These are phyloP conservation scores for Talaromyces rugulosus DNA, from an alignment of 2,329 filamentous ascomycete species.

Conservation along the genomic window DNA sequence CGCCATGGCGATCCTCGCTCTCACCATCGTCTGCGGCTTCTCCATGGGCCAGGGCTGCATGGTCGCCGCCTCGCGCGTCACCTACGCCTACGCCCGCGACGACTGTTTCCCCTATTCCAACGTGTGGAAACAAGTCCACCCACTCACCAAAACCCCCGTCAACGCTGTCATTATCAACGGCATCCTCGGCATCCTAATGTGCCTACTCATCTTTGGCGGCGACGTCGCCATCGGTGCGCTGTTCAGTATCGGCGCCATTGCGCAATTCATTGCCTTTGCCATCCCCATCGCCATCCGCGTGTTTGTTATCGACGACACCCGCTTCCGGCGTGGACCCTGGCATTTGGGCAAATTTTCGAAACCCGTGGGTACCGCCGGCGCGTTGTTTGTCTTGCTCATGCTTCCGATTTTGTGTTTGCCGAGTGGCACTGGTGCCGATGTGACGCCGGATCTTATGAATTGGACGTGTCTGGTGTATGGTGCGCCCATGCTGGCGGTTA, in stretches of 20 bases:
- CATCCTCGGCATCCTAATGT: slow-evolving; percentile 54
- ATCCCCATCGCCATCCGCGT: slow-evolving; percentile 43
- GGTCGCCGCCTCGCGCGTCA: slow-evolving; percentile 63
- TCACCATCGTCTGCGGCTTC: slow-evolving; percentile 67
- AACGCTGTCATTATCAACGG: slow-evolving; percentile 68
- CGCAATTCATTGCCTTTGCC: slow-evolving; percentile 55
- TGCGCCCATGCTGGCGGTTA: slow-evolving; percentile 56
- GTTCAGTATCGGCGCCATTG: slow-evolving; percentile 67
- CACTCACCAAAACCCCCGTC: slow-evolving; percentile 60
- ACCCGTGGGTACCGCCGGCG: slow-evolving; percentile 54
- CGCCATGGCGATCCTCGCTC: slow-evolving; percentile 58
- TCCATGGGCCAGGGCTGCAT: slow-evolving; percentile 71
- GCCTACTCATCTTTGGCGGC: slow-evolving; percentile 64
- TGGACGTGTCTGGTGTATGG: slow-evolving; percentile 67
- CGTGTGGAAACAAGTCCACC: slow-evolving; percentile 59
- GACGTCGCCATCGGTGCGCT: slow-evolving; percentile 61
- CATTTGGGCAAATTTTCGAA: slow-evolving; percentile 59
- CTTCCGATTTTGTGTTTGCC: slow-evolving; percentile 66
- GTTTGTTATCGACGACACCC: slow-evolving; percentile 51
- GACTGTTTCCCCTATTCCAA: slow-evolving; percentile 62
- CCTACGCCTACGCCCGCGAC: slow-evolving; percentile 69
- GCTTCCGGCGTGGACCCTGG: slow-evolving; percentile 66
- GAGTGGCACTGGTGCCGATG: slow-evolving; percentile 50
- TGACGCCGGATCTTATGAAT: slow-evolving; percentile 57
- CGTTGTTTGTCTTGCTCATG: slow-evolving; percentile 61